These are phyloP conservation scores for Rhodotorula sp. DNA, from an alignment of 1,284 basidiomycete genomes.

Conservation along the genomic window DNA sequence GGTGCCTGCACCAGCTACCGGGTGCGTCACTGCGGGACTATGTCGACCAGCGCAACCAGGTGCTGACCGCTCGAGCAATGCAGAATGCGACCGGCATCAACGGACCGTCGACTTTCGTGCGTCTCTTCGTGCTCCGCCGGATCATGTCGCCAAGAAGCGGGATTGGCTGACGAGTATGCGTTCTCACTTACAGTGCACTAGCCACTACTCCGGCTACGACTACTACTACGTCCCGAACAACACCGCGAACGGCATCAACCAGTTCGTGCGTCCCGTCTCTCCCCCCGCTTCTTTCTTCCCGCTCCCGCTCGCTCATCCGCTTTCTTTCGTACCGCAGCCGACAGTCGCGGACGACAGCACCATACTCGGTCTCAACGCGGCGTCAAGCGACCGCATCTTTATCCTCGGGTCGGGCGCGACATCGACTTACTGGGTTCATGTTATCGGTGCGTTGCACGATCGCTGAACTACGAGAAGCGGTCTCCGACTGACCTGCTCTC, in stretches of 20 bases:
- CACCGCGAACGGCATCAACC: conserved; percentile 26
- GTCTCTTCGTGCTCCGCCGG: background rate
- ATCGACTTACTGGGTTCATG: conserved; percentile 31
- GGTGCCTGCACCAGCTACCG: conserved; percentile 31
- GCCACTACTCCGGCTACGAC: conserved; percentile 13
- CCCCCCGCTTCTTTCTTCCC: background rate
- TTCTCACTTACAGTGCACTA: conserved; percentile 24
- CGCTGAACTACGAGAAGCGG: background rate
- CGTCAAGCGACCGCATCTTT: background rate
- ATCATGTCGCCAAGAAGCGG: background rate
- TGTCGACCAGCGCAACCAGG: background rate
- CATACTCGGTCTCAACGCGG: conserved; percentile 18
- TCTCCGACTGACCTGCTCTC: no score
- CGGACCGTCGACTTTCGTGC: conserved; percentile 25
- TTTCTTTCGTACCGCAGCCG: background rate
- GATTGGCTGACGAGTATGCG: background rate
- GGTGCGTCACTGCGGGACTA: conserved; percentile 7
- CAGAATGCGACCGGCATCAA: conserved; percentile 35
- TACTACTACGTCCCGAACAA: conserved; percentile 36
- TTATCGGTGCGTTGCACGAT: conserved; percentile 20
- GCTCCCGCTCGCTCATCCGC: background rate
- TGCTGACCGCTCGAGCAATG: background rate
- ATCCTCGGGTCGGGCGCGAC: conserved; percentile 26
- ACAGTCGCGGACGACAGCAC: conserved; percentile 21
- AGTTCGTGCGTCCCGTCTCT: conserved; percentile 26